phyloP scores from a whole-genome alignment of 169 alveolate genomes.

The Amoebophrya sp. region DNA sequence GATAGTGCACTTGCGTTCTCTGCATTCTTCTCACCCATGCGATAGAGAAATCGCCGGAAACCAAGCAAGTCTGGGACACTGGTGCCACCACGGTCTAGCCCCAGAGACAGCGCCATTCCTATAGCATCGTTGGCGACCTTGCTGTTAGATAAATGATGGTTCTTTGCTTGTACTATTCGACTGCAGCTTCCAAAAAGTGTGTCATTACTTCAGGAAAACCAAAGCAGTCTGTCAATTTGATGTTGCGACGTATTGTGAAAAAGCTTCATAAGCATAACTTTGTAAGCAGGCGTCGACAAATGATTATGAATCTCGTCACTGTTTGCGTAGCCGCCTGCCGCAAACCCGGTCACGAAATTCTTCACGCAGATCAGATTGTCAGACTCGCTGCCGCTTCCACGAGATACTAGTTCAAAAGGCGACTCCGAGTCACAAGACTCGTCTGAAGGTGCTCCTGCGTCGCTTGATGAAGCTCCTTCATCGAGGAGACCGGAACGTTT shows the following conservation, averaged over 20 bases:
- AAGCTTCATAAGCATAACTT: no score
- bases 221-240: no score
- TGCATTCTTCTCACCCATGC: background rate
- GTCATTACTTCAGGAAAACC: no score
- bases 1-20: background rate
- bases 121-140: background rate
- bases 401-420: no score
- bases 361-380: background rate
- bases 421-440: no score
- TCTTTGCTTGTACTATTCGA: no score
- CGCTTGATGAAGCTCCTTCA: background rate
- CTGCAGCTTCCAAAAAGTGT: no score
- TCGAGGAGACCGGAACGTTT: background rate
- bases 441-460: background rate
- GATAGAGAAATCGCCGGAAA: background rate
- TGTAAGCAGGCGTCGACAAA: background rate
- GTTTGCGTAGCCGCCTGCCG: background rate
- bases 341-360: background rate
- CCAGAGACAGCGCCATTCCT: background rate
- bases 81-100: background rate
- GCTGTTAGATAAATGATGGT: no score
- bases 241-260: no score
- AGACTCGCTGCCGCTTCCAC: no score
- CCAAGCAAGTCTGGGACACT: background rate
- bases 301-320: background rate